Evolutionary conservation across 2,329 filamentous ascomycete genomes (phyloP).

Genomic region (Fulvia fulva): DNA sequence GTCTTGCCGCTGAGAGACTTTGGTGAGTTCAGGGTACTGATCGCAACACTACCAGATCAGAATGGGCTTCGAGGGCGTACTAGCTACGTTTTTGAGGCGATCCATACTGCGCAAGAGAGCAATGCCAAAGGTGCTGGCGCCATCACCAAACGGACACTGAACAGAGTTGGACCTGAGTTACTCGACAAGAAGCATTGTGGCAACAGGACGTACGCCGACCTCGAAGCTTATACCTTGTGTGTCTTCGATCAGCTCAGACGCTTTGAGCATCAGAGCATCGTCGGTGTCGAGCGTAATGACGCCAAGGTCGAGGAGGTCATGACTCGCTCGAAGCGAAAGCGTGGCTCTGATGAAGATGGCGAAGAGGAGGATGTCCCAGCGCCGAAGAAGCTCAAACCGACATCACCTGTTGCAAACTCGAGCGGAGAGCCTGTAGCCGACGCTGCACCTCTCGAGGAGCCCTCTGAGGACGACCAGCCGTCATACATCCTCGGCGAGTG

Average conservation of each 20-base stretch:
- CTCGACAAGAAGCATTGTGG: conserved; percentile 2
- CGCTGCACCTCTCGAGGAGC: too few species aligned
- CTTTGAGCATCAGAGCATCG: not conserved
- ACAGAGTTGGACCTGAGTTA: not conserved
- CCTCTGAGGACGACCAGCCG: too few species aligned
- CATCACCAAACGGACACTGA: not conserved
- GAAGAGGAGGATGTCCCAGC: not conserved
- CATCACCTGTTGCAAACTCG: too few species aligned
- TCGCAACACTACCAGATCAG: conserved; percentile 1
- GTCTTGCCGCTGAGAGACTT: not conserved
- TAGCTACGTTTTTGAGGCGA: conserved; percentile 5
- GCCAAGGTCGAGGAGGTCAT: not conserved
- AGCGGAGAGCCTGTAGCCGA: too few species aligned
- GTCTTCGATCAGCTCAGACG: conserved; percentile 4
- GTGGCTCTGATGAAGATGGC: not conserved
- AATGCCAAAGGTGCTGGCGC: not conserved
- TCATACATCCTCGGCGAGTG: not conserved
- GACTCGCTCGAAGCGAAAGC: not conserved
- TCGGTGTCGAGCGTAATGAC: not conserved
- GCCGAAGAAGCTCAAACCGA: not conserved
- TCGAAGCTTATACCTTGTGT: conserved; percentile 1
- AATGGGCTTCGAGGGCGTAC: not conserved
- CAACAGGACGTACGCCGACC: not conserved
- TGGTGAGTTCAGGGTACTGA: conserved; percentile 7
- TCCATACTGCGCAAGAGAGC: conserved; percentile 4